phyloP scores from a whole-genome alignment of 2,329 filamentous ascomycete species.

The Periconia macrospinosa region DNA sequence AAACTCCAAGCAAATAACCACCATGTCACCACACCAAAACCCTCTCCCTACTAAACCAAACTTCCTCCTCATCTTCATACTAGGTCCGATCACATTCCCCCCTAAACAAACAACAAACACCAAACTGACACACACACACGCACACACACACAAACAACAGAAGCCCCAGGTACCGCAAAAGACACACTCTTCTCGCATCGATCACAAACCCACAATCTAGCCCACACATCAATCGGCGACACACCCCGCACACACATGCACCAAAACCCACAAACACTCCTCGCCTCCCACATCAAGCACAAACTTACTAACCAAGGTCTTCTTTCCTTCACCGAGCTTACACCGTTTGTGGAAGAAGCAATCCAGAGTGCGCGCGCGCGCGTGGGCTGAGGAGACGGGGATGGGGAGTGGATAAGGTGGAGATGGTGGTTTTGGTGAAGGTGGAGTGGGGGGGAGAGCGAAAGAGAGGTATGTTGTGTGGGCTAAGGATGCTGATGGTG shows the following conservation, averaged over 20 bases:
- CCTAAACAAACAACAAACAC: too few relatives aligned
- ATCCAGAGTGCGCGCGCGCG: not conserved
- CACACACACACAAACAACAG: not conserved
- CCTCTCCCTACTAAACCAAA: not conserved
- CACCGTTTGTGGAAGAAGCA: slow-evolving; percentile 1
- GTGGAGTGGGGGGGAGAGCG: slow-evolving; percentile 6
- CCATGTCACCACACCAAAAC: not conserved
- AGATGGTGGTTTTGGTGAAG: slow-evolving; percentile 4
- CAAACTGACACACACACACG: too few relatives aligned
- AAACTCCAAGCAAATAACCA: not conserved
- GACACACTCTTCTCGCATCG: slow-evolving; percentile 1
- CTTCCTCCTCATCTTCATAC: not conserved
- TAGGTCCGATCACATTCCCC: not conserved
- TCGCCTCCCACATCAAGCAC: slow-evolving; percentile 2
- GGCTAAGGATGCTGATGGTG: slow-evolving; percentile 6
- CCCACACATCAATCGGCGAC: slow-evolving; percentile 2
- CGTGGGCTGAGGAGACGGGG: not conserved
- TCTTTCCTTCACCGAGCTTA: slow-evolving; percentile 1
- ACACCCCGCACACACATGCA: not conserved
- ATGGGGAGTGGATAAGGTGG: not conserved
- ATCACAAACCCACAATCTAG: not conserved
- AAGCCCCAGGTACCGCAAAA: slow-evolving; percentile 4
- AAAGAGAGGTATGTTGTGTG: slow-evolving; percentile 4
- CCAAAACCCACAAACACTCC: not conserved
- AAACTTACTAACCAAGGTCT: slow-evolving; percentile 9